Evolutionary conservation across 768 basidiomycete genomes (phyloP).

Genomic region (Suillus brevipes): DNA sequence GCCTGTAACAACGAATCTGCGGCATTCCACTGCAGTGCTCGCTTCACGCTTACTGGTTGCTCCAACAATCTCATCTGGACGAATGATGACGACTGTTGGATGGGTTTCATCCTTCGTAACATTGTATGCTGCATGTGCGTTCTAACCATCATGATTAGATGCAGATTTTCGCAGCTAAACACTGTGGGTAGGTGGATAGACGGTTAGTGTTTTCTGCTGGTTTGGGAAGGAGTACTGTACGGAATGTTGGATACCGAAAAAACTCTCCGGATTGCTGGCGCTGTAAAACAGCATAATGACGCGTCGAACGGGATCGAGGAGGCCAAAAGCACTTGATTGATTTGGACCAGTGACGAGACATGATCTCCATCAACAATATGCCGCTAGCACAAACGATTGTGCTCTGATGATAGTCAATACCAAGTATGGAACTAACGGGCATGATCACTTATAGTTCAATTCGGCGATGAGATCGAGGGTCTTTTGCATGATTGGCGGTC

Average conservation of each 20-base stretch:
- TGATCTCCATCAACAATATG: neutral
- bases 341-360: neutral
- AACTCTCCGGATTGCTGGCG: neutral
- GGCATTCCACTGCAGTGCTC: too few relatives aligned
- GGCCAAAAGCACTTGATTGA: neutral
- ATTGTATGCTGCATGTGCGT: neutral
- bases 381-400: neutral
- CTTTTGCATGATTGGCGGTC: neutral
- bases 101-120: neutral
- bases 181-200: neutral
- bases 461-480: neutral
- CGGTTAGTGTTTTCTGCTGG: neutral
- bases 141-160: neutral
- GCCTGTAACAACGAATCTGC: too few relatives aligned
- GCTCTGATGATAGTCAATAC: neutral
- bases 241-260: neutral
- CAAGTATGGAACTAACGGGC: neutral
- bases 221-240: neutral
- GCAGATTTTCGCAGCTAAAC: neutral
- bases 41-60: too few relatives aligned
- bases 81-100: too few relatives aligned
- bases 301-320: neutral
- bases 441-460: neutral
- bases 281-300: neutral
- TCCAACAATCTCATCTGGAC: too few relatives aligned